A percentile compares a stretch with the other conserved stretches of the same genome.
phyloP scores from a whole-genome alignment of 768 basidiomycete genomes.

The Termitomyces sp. region DNA sequence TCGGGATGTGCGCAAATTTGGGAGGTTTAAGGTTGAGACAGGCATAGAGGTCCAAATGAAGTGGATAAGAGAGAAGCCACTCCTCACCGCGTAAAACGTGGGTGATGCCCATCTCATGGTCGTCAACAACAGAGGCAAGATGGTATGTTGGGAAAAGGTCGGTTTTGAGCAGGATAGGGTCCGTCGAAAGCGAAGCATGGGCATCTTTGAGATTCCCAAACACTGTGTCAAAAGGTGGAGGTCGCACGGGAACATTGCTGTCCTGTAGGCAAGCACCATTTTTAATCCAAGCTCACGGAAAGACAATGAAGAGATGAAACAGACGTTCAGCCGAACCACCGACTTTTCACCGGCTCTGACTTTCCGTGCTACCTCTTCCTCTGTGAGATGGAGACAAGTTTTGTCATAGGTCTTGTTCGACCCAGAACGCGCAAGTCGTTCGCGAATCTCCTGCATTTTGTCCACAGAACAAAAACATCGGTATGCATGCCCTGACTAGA shows the following conservation, averaged over 20 bases:
- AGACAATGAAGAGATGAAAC: conserved; percentile 19
- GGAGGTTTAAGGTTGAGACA: conserved; percentile 71
- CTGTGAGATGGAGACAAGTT: conserved; percentile 78
- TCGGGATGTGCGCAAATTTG: conserved; percentile 86
- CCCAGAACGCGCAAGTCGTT: conserved; percentile 68
- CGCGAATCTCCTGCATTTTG: conserved; percentile 63
- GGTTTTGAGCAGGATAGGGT: conserved; percentile 89
- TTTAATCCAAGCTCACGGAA: not conserved
- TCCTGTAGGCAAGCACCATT: conserved; percentile 38
- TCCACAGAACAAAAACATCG: conserved; percentile 90
- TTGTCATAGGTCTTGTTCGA: conserved; percentile 85
- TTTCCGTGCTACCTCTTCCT: conserved; percentile 78
- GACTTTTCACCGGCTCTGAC: conserved; percentile 74
- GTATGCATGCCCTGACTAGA: conserved; percentile 84
- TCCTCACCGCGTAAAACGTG: conserved; percentile 98
- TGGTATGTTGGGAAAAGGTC: conserved; percentile 97
- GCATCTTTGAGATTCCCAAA: conserved; percentile 76
- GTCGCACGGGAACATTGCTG: conserved; percentile 48
- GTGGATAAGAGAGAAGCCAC: conserved; percentile 91
- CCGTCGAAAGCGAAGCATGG: conserved; percentile 77
- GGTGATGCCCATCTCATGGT: conserved; percentile 93
- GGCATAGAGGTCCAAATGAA: conserved; percentile 88
- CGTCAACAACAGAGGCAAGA: conserved; percentile 93
- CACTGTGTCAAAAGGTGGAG: conserved; percentile 61
- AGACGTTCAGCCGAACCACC: conserved; percentile 85